Percentiles rank a stretch among this genome's conserved stretches.
phyloP scores from a whole-genome alignment of 73 alveolate genomes.

The Stentor roeselii region DNA sequence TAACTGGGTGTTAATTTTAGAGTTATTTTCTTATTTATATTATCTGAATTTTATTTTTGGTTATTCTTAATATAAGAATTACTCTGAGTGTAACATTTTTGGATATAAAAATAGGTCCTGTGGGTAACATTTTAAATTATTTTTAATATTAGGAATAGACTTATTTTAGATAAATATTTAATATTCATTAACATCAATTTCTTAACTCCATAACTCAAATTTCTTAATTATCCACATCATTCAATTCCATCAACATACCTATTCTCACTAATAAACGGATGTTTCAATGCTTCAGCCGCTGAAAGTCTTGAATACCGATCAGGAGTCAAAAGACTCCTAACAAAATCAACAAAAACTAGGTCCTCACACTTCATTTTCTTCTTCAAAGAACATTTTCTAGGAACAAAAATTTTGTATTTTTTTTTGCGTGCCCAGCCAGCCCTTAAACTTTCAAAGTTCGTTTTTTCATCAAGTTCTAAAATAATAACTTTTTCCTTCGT shows the following conservation, averaged over 20 bases:
- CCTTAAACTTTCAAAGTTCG: neutral
- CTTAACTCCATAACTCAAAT: neutral
- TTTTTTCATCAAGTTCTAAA: neutral
- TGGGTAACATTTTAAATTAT: neutral
- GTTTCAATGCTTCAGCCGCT: neutral
- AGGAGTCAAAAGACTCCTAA: neutral
- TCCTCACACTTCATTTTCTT: neutral
- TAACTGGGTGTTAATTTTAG: neutral
- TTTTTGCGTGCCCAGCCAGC: neutral
- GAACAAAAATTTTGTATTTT: neutral
- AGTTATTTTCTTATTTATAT: neutral
- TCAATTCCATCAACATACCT: neutral
- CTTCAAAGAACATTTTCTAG: neutral
- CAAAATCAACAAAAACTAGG: neutral
- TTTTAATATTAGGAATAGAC: neutral
- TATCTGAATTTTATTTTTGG: neutral
- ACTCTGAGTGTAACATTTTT: too few relatives aligned
- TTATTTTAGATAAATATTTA: neutral
- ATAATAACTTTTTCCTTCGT: neutral
- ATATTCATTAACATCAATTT: neutral
- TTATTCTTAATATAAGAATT: neutral
- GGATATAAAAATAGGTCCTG: too few relatives aligned
- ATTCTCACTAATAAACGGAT: neutral
- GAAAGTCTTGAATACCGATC: neutral
- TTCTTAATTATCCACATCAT: too few relatives aligned